Conservation (phyloP, 768 basidiomycete species). For the Termitomyces sp. region DNA sequence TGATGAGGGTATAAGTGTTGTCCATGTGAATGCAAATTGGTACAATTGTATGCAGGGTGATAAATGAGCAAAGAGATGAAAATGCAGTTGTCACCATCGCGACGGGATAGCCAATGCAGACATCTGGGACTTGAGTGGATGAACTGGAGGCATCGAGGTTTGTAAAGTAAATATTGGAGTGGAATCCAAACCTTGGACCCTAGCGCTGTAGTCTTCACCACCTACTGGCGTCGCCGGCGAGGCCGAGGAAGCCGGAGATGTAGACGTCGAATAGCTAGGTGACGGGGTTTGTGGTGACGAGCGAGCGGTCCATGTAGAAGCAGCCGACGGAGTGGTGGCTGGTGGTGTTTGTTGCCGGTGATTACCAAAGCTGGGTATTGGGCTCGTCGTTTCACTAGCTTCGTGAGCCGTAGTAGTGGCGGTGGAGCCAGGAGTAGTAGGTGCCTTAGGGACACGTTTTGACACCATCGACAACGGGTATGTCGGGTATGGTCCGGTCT, state of each 20-base stretch:
- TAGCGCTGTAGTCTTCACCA: slow-evolving; percentile 44
- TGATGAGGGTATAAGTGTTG: slow-evolving; percentile 9
- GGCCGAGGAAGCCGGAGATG: slow-evolving; percentile 57
- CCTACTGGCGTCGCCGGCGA: slow-evolving; percentile 57
- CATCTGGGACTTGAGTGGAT: slow-evolving; percentile 55
- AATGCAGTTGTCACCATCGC: slow-evolving; percentile 45
- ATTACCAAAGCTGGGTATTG: slow-evolving; percentile 41
- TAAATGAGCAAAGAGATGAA: slow-evolving; percentile 16
- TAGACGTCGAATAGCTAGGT: slow-evolving; percentile 43
- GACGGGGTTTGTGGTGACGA: slow-evolving; percentile 54
- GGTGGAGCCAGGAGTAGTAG: slow-evolving; percentile 30
- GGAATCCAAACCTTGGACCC: slow-evolving; percentile 39
- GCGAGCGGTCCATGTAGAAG: slow-evolving; percentile 24
- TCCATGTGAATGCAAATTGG: slow-evolving; percentile 11
- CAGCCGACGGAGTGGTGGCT: slow-evolving; percentile 24
- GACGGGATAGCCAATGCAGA: slow-evolving; percentile 61
- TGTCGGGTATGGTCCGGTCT: slow-evolving; percentile 53
- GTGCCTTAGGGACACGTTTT: slow-evolving; percentile 48
- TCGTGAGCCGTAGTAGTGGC: slow-evolving; percentile 35
- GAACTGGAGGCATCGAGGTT: slow-evolving; percentile 24
- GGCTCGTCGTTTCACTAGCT: slow-evolving; percentile 38
- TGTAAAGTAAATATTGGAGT: slow-evolving; percentile 34
- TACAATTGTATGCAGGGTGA: slow-evolving; percentile 14
- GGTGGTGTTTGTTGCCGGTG: slow-evolving; percentile 27
- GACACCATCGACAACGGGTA: slow-evolving; percentile 60